A percentile compares a stretch with the other conserved stretches of the same genome.
phyloP scores from a whole-genome alignment of 2,329 filamentous ascomycete genomes.

The Xylariaceae sp. region DNA sequence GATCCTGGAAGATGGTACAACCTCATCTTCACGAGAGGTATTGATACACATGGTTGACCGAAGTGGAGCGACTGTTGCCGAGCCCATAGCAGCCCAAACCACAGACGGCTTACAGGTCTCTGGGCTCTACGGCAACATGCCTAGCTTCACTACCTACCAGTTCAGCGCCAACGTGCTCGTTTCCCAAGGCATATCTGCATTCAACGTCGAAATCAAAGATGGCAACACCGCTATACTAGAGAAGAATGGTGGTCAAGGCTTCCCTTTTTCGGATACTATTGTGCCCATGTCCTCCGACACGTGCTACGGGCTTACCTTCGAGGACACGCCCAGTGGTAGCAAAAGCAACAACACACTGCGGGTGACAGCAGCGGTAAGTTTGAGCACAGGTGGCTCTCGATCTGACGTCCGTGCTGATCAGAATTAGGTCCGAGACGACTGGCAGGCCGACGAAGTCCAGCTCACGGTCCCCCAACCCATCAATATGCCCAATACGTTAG shows the following conservation, averaged over 20 bases:
- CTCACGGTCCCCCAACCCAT: too few relatives aligned
- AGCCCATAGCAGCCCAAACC: background rate
- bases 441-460: too few relatives aligned
- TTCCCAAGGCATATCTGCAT: background rate
- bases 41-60: background rate
- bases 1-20: background rate
- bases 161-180: background rate
- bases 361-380: too few relatives aligned
- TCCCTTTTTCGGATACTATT: constrained; percentile 22
- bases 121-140: background rate
- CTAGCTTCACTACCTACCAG: background rate
- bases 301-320: background rate
- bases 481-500: too few relatives aligned
- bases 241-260: constrained; percentile 24
- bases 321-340: too few relatives aligned
- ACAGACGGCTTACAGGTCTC: constrained; percentile 24
- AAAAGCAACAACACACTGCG: too few relatives aligned
- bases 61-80: background rate
- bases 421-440: too few relatives aligned
- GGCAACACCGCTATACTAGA: constrained; percentile 15
- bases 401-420: too few relatives aligned
- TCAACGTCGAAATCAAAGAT: constrained; percentile 3
- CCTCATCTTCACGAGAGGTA: background rate
- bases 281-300: background rate
- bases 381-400: too few relatives aligned